Evolutionary conservation across 768 basidiomycete species (phyloP).

Genomic region (Glaciozyma martinii): DNA sequence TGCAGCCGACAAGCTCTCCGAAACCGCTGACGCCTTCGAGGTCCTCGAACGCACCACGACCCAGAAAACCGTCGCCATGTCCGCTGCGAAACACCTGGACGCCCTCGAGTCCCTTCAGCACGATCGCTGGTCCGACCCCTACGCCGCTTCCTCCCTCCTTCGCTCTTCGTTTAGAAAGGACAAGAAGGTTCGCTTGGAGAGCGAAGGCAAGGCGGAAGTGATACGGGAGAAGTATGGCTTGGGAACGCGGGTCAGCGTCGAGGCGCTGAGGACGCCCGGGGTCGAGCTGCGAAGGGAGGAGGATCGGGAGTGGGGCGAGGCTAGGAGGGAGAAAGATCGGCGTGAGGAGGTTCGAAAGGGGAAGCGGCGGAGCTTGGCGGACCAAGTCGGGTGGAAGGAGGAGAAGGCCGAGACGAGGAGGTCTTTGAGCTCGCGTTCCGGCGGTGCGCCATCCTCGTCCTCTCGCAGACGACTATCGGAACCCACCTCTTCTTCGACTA

Average conservation of each 20-base stretch:
- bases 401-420: neutral
- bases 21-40: slow-evolving; percentile 64
- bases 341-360: neutral
- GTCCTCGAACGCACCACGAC: slow-evolving; percentile 82
- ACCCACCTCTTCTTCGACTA: neutral
- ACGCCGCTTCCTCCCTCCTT: slow-evolving; percentile 60
- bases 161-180: slow-evolving; percentile 76
- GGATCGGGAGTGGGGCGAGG: slow-evolving; percentile 59
- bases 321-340: slow-evolving; percentile 42
- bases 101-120: slow-evolving; percentile 67
- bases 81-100: slow-evolving; percentile 71
- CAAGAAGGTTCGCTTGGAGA: slow-evolving; percentile 68
- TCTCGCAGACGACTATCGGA: too few species aligned
- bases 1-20: slow-evolving; percentile 53
- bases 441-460: too few species aligned
- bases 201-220: slow-evolving; percentile 58
- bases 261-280: slow-evolving; percentile 44
- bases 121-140: slow-evolving; percentile 76
- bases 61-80: slow-evolving; percentile 60
- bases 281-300: slow-evolving; percentile 45
- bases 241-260: slow-evolving; percentile 56
- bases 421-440: neutral
- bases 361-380: slow-evolving; percentile 12
- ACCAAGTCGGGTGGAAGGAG: slow-evolving; percentile 7
- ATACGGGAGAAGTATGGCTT: slow-evolving; percentile 70